Conservation (phyloP, 2,329 filamentous ascomycete genomes). For the Neodidymelliopsis sp. region DNA sequence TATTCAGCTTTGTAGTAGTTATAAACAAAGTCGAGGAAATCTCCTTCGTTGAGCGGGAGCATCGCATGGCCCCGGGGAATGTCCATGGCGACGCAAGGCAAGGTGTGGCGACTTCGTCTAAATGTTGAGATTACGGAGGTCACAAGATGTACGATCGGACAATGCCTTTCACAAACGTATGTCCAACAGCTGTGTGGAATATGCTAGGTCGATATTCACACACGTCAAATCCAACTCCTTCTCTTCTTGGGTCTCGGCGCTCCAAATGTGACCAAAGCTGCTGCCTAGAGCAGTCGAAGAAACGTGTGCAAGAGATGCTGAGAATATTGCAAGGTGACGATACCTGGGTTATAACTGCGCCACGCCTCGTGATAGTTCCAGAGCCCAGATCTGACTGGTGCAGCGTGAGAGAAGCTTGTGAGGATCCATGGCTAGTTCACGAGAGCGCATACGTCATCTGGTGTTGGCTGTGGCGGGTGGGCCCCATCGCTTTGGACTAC, state of each 20-base stretch:
- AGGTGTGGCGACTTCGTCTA: not conserved
- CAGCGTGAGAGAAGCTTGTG: not conserved
- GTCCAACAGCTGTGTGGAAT: not conserved
- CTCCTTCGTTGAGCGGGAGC: slow-evolving; percentile 41
- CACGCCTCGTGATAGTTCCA: slow-evolving; percentile 35
- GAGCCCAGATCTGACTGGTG: not conserved
- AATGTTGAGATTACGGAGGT: not conserved
- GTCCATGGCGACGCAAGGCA: slow-evolving; percentile 30
- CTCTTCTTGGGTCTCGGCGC: not conserved
- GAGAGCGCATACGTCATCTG: slow-evolving; percentile 15
- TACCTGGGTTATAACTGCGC: slow-evolving; percentile 25
- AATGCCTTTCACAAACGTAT: not conserved
- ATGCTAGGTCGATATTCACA: not conserved
- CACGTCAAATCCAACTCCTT: slow-evolving; percentile 4
- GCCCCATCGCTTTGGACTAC: not conserved
- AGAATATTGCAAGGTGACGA: slow-evolving; percentile 29
- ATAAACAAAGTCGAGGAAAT: slow-evolving; percentile 46
- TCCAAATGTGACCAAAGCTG: slow-evolving; percentile 33
- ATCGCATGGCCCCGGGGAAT: slow-evolving; percentile 45
- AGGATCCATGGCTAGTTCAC: slow-evolving; percentile 3
- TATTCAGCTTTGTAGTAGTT: slow-evolving; percentile 52
- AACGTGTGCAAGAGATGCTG: slow-evolving; percentile 25
- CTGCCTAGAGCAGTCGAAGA: slow-evolving; percentile 36
- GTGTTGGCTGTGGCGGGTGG: slow-evolving; percentile 11
- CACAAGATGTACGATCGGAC: not conserved